Base-by-base conservation (phyloP, 495 filamentous ascomycete genomes). In the Margaritispora aquatica region DNA sequence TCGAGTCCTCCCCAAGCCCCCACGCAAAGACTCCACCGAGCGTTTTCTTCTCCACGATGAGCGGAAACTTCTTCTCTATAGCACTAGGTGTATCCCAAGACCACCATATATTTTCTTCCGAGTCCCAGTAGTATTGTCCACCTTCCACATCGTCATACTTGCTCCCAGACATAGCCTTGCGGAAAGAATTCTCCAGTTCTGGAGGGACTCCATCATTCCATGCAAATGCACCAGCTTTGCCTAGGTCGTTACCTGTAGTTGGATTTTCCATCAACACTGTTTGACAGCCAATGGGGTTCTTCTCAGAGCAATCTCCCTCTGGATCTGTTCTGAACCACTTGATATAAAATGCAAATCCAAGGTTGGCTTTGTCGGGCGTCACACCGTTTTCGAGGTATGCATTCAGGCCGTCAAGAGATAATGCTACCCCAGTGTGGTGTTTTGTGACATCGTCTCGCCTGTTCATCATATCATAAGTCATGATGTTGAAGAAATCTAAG, bases 381-480 rank as follows among this genome's bases (percentile, higher is more conserved):
- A 80, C 74, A 4, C 87, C 86, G 53, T 79, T 75, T 15, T 74
- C 72, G 3, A 86, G 59, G 64, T 90, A 92, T 50, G 80, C 75
- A 51, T 84, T 71, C 19, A 90, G 63, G 15, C 80, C 71, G 13
- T 78, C 76, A 13, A 83, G 68, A 27, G 81, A 84, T 15, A 73
- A 72, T 53, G 71, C 61, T 26, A 89, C 70, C 38, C 83, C 80
- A 21, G 80, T 87, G 65, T 88, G 85, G 64, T 89, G 86, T 57
- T 77, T 80, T 3, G 87, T 90, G 10, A 81, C 70, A 59, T 75
- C 82, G 65, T 90, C 83, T 19, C 88, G 83, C 21, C 88, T 81
- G 72, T 89, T 90, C 80, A 88, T 87, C 53, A 92, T 67, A 62
- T 92, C 88, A 71, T 92, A 92, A 21, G 80, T 82, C 88, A 92